Percentiles rank a stretch among this genome's conserved stretches.
phyloP scores from a whole-genome alignment of 2,329 filamentous ascomycete genomes.

The Claviceps paspali region DNA sequence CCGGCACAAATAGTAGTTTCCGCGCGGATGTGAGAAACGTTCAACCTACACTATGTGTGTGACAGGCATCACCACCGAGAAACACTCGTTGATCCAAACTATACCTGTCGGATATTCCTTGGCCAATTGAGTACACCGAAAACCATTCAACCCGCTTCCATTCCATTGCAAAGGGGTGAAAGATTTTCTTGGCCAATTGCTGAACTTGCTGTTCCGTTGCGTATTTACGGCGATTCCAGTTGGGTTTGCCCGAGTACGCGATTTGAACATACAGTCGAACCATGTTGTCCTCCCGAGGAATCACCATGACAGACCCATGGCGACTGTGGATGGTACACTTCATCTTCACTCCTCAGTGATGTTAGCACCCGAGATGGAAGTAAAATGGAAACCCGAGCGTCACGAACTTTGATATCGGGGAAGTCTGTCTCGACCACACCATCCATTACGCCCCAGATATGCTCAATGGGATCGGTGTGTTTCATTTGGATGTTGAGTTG shows the following conservation, averaged over 20 bases:
- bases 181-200: slow-evolving; percentile 46
- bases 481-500: slow-evolving; percentile 56
- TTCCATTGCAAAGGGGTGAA: slow-evolving; percentile 50
- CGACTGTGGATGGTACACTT: slow-evolving; percentile 64
- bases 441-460: slow-evolving; percentile 67
- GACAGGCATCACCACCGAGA: slow-evolving; percentile 62
- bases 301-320: slow-evolving; percentile 64
- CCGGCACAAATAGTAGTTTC: no score
- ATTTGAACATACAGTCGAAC: slow-evolving; percentile 58
- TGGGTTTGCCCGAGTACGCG: slow-evolving; percentile 42
- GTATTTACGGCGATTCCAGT: slow-evolving; percentile 46
- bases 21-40: no score
- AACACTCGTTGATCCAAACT: slow-evolving; percentile 56
- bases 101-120: slow-evolving; percentile 54
- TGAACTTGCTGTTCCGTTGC: slow-evolving; percentile 51
- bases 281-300: slow-evolving; percentile 54
- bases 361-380: slow-evolving; percentile 16
- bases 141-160: slow-evolving; percentile 60
- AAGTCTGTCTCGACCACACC: slow-evolving; percentile 59
- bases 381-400: background rate
- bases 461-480: slow-evolving; percentile 52
- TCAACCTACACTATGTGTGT: slow-evolving; percentile 53
- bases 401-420: slow-evolving; percentile 54
- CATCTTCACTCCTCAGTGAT: slow-evolving; percentile 28
- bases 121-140: slow-evolving; percentile 62